A percentile compares a stretch with the other conserved stretches of the same genome.
phyloP scores from a whole-genome alignment of 352 stramenopile genomes.

The Aphanomyces cochlioides region DNA sequence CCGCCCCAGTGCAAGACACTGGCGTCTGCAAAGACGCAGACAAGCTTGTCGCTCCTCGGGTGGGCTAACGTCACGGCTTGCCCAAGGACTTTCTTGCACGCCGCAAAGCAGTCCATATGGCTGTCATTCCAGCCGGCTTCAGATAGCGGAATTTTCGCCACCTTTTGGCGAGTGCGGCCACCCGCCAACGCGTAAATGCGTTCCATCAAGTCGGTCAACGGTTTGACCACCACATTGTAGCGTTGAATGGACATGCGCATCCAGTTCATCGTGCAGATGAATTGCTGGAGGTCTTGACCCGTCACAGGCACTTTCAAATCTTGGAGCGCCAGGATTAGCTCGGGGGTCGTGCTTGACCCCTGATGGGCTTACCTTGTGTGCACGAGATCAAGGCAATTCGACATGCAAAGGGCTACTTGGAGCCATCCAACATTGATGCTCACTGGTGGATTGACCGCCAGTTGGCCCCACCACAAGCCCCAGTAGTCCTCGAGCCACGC shows the following conservation, averaged over 20 bases:
- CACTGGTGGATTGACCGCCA: too few relatives aligned
- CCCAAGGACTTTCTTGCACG: slow-evolving; percentile 4
- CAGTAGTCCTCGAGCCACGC: too few relatives aligned
- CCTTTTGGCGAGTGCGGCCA: slow-evolving; percentile 11
- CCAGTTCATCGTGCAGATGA: slow-evolving; percentile 28
- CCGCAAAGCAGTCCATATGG: slow-evolving; percentile 1
- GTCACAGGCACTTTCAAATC: slow-evolving; percentile 13
- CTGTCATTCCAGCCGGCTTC: background rate
- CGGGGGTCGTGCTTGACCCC: slow-evolving; percentile 29
- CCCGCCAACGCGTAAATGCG: slow-evolving; percentile 17
- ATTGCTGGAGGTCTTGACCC: slow-evolving; percentile 29
- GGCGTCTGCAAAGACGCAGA: slow-evolving; percentile 22
- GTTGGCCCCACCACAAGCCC: too few relatives aligned
- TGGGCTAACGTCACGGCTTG: background rate
- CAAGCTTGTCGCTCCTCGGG: background rate
- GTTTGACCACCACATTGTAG: slow-evolving; percentile 6
- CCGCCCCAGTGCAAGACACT: slow-evolving; percentile 5
- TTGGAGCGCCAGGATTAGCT: slow-evolving; percentile 17
- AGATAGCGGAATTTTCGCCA: background rate
- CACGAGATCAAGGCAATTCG: too few relatives aligned
- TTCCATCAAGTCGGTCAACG: slow-evolving; percentile 15
- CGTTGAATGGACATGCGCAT: slow-evolving; percentile 27
- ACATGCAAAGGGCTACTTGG: too few relatives aligned
- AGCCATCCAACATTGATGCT: too few relatives aligned
- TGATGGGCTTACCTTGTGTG: too few relatives aligned